phyloP scores from a whole-genome alignment of 1,284 basidiomycete species.

The Apiotrichum gamsii region DNA sequence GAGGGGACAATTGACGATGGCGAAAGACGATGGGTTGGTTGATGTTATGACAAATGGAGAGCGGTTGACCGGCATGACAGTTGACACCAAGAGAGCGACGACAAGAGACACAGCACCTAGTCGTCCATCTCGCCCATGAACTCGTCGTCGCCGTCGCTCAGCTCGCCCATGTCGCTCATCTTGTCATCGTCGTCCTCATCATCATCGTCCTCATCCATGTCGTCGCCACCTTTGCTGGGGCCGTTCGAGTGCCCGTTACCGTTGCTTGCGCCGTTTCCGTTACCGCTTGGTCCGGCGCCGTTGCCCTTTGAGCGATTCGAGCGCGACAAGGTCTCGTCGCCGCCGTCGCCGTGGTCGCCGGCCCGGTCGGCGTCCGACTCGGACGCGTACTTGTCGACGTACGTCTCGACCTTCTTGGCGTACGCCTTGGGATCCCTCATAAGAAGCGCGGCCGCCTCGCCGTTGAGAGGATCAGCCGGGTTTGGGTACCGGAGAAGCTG shows the following conservation, averaged over 20 bases:
- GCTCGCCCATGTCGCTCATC: constrained; percentile 87
- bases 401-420: constrained; percentile 74
- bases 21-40: neutral
- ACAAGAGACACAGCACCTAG: constrained; percentile 12
- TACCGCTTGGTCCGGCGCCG: constrained; percentile 11
- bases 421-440: constrained; percentile 97
- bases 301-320: constrained; percentile 6
- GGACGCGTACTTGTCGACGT: constrained; percentile 50
- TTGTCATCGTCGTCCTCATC: constrained; percentile 59
- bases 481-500: constrained; percentile 96
- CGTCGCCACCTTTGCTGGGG: constrained; percentile 59
- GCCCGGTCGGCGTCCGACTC: constrained; percentile 47
- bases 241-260: constrained; percentile 42
- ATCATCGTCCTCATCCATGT: constrained; percentile 60
- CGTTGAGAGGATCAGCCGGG: constrained; percentile 94
- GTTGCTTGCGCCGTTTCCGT: constrained; percentile 14
- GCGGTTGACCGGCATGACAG: neutral
- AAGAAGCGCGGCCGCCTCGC: constrained; percentile 90
- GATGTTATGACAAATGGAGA: too few species aligned
- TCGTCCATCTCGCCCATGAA: constrained; percentile 40
- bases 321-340: constrained; percentile 29
- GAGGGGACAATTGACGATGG: neutral
- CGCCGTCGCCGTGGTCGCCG: constrained; percentile 40
- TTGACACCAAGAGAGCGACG: neutral
- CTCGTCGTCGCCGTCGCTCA: constrained; percentile 68